Base-by-base conservation (phyloP, 75 land plant species). In the Cupressus sempervirens region DNA sequence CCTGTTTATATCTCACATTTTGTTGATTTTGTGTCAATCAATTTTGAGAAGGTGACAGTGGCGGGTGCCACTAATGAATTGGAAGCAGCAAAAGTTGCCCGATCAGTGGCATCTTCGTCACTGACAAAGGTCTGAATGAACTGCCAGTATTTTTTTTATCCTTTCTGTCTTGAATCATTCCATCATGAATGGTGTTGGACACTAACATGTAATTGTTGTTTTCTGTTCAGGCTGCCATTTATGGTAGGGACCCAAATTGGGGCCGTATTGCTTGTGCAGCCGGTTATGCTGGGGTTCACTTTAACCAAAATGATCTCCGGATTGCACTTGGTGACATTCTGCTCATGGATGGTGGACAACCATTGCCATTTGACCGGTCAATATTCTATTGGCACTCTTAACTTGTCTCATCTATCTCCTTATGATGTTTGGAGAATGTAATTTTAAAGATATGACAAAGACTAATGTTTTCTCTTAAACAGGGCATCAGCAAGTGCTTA, bases 231-330 rank as follows among this genome's bases (percentile, higher is more conserved):
- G 98, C 99, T 85, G 99, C 99, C 43, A 89, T 98, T 8, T 96
- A 92, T 87, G 99, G 99, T 15, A 88, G 99, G 91, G 99, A 98
- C 86, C 99, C 99, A 83, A 98, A 98, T 82, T 98, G 99, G 99
- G 99, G 98, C 5, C 96, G 99, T 52, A 94, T 98, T 83, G 99
- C 99, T 34, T 92, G 94, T 90, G 99, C 99, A 84, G 99, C 92
- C 85, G 99, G 99, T 50, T 96, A 98, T 92, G 89, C 99, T 32
- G 99, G 96, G 52, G 85, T 98, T 85, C 85, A 88, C 26, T 98
- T 98, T 80, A 83, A 98, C 74, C 96, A 86, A 56, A 87, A 89
- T n/a, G 76, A 91, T 9, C 96, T 98, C 26, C 87, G 86, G 4
- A 92, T 98, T 40, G 85, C 87, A 30, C 95, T 98, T 65, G 99